Conservation (phyloP, 2,329 filamentous ascomycete genomes). For the Neospermospora avenae region DNA sequence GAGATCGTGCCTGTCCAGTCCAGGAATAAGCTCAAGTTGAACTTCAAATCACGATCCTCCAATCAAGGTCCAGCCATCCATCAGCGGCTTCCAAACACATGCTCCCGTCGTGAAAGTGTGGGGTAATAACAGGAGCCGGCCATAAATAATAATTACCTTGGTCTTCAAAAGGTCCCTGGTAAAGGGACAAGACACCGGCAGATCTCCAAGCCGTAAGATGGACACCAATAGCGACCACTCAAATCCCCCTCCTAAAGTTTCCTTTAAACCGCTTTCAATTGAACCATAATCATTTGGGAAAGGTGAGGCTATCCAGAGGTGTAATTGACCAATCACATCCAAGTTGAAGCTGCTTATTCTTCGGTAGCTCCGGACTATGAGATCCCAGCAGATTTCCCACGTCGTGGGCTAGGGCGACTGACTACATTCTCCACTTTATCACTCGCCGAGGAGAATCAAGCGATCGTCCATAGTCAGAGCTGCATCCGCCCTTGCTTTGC, state of each 20-base stretch:
- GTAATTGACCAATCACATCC: not conserved
- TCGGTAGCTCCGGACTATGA: not conserved
- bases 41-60: too few species aligned
- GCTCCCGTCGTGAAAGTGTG: not conserved
- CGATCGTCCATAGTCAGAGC: slow-evolving; percentile 7
- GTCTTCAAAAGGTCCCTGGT: not conserved
- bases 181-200: not conserved
- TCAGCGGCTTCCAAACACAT: not conserved
- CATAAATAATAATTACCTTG: too few species aligned
- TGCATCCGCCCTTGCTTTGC: too few species aligned
- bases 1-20: not conserved
- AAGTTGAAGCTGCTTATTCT: not conserved
- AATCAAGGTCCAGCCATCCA: not conserved
- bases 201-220: not conserved
- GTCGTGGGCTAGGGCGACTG: not conserved
- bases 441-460: slow-evolving; percentile 2
- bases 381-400: not conserved
- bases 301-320: not conserved
- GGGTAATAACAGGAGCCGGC: not conserved
- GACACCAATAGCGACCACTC: not conserved
- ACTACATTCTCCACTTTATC: too few species aligned
- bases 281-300: not conserved
- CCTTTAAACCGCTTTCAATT: not conserved
- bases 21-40: too few species aligned
- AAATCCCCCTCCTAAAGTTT: too few species aligned